These are phyloP conservation scores for Aspergillus eucalypticola DNA, from an alignment of 2,329 filamentous ascomycete genomes.

Conservation along the genomic window DNA sequence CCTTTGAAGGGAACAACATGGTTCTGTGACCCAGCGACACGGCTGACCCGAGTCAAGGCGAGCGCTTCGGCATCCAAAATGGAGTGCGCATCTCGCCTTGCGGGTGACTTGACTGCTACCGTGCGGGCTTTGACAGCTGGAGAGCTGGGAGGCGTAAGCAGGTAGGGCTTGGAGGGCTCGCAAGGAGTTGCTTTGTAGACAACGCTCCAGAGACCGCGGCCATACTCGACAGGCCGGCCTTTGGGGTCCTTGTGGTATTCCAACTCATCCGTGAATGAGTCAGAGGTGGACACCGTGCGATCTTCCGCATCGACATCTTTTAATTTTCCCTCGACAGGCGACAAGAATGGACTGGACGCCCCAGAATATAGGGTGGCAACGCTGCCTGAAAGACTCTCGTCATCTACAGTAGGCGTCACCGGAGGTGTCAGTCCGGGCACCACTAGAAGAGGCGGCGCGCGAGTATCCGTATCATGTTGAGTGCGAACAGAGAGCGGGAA, in stretches of 20 bases:
- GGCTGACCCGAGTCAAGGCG: constrained; percentile 42
- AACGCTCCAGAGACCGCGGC: constrained; percentile 50
- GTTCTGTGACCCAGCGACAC: constrained; percentile 32
- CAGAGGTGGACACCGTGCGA: constrained; percentile 7
- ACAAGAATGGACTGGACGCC: constrained; percentile 9
- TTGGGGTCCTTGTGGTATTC: constrained; percentile 31
- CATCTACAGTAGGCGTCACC: constrained; percentile 34
- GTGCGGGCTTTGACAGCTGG: constrained; percentile 34
- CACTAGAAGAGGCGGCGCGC: constrained; percentile 15
- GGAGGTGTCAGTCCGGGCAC: constrained; percentile 36
- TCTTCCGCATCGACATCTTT: constrained; percentile 1
- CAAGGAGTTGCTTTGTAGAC: constrained; percentile 46
- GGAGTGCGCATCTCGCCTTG: constrained; percentile 41
- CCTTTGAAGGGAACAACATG: constrained; percentile 50
- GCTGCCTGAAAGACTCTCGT: constrained; percentile 15
- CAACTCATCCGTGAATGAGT: constrained; percentile 36
- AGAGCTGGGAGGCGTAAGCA: constrained; percentile 39
- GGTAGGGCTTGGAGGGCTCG: constrained; percentile 12
- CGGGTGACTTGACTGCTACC: constrained; percentile 49
- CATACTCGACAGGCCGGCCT: constrained; percentile 41
- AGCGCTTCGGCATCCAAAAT: constrained; percentile 47
- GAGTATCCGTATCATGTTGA: constrained; percentile 13
- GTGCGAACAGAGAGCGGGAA: constrained; percentile 33
- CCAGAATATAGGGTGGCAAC: constrained; percentile 7
- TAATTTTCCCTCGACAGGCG: constrained; percentile 7